These are phyloP conservation scores for Melanogaster broomeanus DNA, from an alignment of 768 basidiomycete species.

Conservation along the genomic window DNA sequence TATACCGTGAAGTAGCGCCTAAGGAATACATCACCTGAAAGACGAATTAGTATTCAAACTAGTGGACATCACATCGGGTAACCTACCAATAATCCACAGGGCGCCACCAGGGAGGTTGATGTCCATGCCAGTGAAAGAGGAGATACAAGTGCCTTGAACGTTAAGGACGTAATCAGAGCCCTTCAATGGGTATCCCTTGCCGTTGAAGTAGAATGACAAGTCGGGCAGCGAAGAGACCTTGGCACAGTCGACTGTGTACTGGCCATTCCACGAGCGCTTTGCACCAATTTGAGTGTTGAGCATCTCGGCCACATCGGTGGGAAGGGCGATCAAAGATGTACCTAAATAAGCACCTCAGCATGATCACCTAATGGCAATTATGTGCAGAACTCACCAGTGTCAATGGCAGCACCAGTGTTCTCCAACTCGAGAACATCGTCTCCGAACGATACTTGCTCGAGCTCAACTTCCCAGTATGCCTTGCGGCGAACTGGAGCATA, in stretches of 20 bases:
- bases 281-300: slow-evolving; percentile 95
- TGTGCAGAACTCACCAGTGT: slow-evolving; percentile 60
- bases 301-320: slow-evolving; percentile 96
- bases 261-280: slow-evolving; percentile 93
- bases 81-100: slow-evolving; percentile 89
- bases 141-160: slow-evolving; percentile 91
- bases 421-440: slow-evolving; percentile 87
- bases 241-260: slow-evolving; percentile 88
- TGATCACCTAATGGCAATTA: not conserved
- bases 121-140: slow-evolving; percentile 89
- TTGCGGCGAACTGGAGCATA: slow-evolving; percentile 93
- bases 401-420: slow-evolving; percentile 91
- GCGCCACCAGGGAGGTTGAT: slow-evolving; percentile 77
- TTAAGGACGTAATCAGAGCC: slow-evolving; percentile 89
- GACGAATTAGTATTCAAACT: slow-evolving; percentile 6
- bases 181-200: slow-evolving; percentile 76
- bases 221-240: slow-evolving; percentile 85
- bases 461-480: slow-evolving; percentile 98
- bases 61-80: not conserved
- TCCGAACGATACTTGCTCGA: slow-evolving; percentile 84
- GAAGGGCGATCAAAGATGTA: slow-evolving; percentile 91
- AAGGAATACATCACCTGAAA: slow-evolving; percentile 82
- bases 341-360: slow-evolving; percentile 44
- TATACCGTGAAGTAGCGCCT: slow-evolving; percentile 94
- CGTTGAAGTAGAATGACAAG: slow-evolving; percentile 80